Conservation (phyloP, 352 stramenopile genomes). For the Pythium sukuiense region DNA sequence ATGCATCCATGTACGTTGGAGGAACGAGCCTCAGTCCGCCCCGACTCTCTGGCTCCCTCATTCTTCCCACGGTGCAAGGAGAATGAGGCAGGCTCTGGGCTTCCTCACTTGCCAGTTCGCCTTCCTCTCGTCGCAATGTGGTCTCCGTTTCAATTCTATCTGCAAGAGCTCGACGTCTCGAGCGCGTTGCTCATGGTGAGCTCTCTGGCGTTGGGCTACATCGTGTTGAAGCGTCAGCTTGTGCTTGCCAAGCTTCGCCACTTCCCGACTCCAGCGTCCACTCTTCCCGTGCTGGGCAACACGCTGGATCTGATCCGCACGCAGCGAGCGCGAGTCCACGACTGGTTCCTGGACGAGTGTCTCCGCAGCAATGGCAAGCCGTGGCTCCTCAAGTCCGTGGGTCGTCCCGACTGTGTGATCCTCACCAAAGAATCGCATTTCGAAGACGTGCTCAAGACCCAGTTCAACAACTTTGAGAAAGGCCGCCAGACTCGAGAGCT, state of each 20-base stretch:
- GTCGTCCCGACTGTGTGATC: conserved; percentile 39
- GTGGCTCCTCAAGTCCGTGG: conserved; percentile 43
- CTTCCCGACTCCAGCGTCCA: conserved; percentile 38
- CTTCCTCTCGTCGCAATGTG: conserved; percentile 5
- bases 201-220: conserved; percentile 16
- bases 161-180: neutral
- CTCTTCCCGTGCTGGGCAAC: conserved; percentile 54
- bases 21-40: neutral
- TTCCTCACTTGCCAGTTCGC: conserved; percentile 3
- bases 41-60: neutral
- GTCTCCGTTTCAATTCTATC: conserved; percentile 2
- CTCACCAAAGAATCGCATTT: conserved; percentile 44
- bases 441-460: conserved; percentile 59
- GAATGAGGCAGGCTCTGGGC: neutral
- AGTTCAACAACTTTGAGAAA: conserved; percentile 83
- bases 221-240: conserved; percentile 1
- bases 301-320: conserved; percentile 47
- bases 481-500: conserved; percentile 39
- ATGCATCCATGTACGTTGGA: neutral
- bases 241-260: conserved; percentile 7
- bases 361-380: conserved; percentile 38
- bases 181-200: conserved; percentile 5
- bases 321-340: conserved; percentile 52
- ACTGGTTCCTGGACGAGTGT: conserved; percentile 62
- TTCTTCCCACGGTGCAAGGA: neutral